phyloP scores from a whole-genome alignment of 805 yeast species.

The Maudiozyma turicensis region DNA sequence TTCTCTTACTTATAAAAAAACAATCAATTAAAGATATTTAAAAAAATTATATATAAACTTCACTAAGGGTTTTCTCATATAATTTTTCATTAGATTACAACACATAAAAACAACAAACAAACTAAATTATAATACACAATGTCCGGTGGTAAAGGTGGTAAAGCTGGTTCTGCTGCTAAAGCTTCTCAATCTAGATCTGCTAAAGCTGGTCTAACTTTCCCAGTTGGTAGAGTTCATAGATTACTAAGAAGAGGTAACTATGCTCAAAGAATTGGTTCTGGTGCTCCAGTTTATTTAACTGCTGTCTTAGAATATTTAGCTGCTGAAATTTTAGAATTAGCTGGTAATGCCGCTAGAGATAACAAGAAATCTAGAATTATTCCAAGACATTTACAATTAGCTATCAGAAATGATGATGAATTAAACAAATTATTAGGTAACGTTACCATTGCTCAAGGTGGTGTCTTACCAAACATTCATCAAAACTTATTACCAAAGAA shows the following conservation, averaged over 20 bases:
- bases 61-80: too few species aligned
- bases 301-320: conserved; percentile 95
- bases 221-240: conserved; percentile 99
- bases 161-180: conserved; percentile 91
- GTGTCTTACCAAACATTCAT: conserved; percentile 97
- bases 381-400: conserved; percentile 97
- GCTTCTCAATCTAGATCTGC: conserved; percentile 97
- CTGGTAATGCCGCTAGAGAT: conserved; percentile 98
- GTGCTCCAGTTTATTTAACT: conserved; percentile 97
- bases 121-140: conserved; percentile 30
- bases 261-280: conserved; percentile 98
- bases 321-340: conserved; percentile 96
- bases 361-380: conserved; percentile 98
- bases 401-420: conserved; percentile 98
- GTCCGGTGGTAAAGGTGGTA: conserved; percentile 74
- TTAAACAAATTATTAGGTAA: conserved; percentile 86
- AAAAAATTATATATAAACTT: too few species aligned
- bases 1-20: too few species aligned
- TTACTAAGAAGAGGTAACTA: conserved; percentile 93
- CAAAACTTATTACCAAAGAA: conserved; percentile 83
- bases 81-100: too few species aligned
- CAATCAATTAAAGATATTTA: too few species aligned
- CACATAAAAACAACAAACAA: background rate
- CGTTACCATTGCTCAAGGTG: conserved; percentile 98
- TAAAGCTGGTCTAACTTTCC: conserved; percentile 98